phyloP scores from a whole-genome alignment of 306 rosid species.

The Ormosia semicastrata region DNA sequence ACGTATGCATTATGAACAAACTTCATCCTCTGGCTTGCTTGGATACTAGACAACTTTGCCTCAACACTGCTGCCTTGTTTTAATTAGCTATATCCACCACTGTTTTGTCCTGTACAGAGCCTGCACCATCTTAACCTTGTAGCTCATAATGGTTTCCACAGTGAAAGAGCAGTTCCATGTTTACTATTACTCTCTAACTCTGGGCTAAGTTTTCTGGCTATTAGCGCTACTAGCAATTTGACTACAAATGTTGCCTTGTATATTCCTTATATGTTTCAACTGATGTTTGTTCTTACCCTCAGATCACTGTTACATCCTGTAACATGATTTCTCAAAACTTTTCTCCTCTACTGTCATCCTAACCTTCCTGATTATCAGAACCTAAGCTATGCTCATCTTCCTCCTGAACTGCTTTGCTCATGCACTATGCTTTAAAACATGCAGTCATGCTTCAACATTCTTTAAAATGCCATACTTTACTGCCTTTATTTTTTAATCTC shows the following conservation, averaged over 20 bases:
- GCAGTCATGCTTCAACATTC: background rate
- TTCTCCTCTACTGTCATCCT: background rate
- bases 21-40: background rate
- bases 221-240: no score
- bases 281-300: no score
- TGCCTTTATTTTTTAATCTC: background rate
- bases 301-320: background rate
- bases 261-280: no score
- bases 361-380: background rate
- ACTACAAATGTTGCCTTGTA: no score
- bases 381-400: background rate
- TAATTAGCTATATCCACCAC: background rate
- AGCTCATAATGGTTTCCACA: no score
- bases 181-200: background rate
- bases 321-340: background rate
- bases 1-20: background rate
- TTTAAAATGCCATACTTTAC: background rate
- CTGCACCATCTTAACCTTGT: no score
- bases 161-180: background rate
- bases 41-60: background rate
- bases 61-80: background rate
- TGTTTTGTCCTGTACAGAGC: background rate
- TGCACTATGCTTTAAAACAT: background rate
- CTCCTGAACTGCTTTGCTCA: background rate
- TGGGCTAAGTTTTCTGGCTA: no score